Evolutionary conservation across 2,329 filamentous ascomycete genomes (phyloP), one percentile per base, ranked within the genome.

Genomic region (Fusarium mexicanum): DNA sequence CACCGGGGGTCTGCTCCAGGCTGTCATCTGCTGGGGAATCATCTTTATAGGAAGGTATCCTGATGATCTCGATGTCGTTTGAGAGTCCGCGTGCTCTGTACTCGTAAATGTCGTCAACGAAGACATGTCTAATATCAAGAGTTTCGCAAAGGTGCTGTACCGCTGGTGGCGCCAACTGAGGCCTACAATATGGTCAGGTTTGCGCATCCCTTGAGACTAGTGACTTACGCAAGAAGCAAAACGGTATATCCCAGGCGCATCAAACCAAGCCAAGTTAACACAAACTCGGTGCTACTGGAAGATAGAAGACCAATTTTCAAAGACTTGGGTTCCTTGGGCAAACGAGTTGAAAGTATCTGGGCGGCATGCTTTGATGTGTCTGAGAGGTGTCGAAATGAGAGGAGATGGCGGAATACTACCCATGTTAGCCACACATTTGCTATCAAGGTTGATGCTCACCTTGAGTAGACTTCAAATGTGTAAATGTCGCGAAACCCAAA

Each of bases 201-300:
- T 40, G 26, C 26, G 9, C 5, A 26, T 18, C 35, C 3, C 4
- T 10, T 5, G 2, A 18, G 38, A 9, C 0, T 3, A 4, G 0
- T 1, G 9, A 74, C 83, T 76, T 77, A 87, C 81, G 90, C 90
- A 43, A 92, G 83, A 10, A 92, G 80, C 22, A 92, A 78, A 5
- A 89, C 88, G 0, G 86, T 83, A 72, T 85, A 84, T 0, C 90
- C 90, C 47, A 89, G 76, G 16, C 85, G 83, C 78, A 91, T 88
- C 46, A 92, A 81, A 0, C 85, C 90, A 5, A 92, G 81, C 89
- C 89, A 92, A 1, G 86, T 85, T 58, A 91, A 84, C 0, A 92
- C 81, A 62, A 92, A 91, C 16, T 88, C 85, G 1, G 86, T 78
- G 1, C 86, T 89, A 74, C 89, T 92, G 0, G 86, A 83, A 66